Evolutionary conservation across 2,329 filamentous ascomycete genomes (phyloP).

Genomic region (Aspergillus pseudotamarii): DNA sequence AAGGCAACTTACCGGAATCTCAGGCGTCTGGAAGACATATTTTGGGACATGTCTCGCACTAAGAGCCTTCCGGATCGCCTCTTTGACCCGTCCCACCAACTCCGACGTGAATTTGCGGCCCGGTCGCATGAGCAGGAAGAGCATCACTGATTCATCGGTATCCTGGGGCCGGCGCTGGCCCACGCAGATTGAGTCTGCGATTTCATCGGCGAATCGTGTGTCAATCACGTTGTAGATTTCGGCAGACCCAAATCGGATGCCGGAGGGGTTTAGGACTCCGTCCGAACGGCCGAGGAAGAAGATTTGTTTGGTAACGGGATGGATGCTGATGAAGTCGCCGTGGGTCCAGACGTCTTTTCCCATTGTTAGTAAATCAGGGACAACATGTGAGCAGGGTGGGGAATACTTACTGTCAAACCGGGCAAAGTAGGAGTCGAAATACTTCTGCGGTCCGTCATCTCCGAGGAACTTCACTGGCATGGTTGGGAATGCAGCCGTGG

Average conservation of each 20-base stretch:
- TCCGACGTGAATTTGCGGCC: slow-evolving; percentile 58
- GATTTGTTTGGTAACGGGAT: slow-evolving; percentile 65
- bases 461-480: slow-evolving; percentile 69
- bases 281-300: slow-evolving; percentile 54
- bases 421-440: slow-evolving; percentile 58
- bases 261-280: slow-evolving; percentile 77
- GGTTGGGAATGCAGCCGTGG: slow-evolving; percentile 72
- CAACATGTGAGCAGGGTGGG: background rate
- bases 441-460: slow-evolving; percentile 57
- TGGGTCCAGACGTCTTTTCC: slow-evolving; percentile 59
- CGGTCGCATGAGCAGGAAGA: slow-evolving; percentile 63
- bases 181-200: slow-evolving; percentile 77
- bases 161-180: slow-evolving; percentile 70
- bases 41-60: slow-evolving; percentile 76
- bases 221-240: slow-evolving; percentile 76
- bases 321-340: slow-evolving; percentile 74
- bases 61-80: slow-evolving; percentile 65
- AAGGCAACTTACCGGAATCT: slow-evolving; percentile 68
- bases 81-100: slow-evolving; percentile 63
- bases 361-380: background rate
- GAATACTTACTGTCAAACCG: slow-evolving; percentile 53
- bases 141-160: slow-evolving; percentile 59
- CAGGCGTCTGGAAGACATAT: slow-evolving; percentile 77
- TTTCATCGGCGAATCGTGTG: slow-evolving; percentile 59
- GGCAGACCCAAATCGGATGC: slow-evolving; percentile 78